Base-by-base conservation (phyloP, 2,329 filamentous ascomycete species). In the Lachnellula occidentalis region DNA sequence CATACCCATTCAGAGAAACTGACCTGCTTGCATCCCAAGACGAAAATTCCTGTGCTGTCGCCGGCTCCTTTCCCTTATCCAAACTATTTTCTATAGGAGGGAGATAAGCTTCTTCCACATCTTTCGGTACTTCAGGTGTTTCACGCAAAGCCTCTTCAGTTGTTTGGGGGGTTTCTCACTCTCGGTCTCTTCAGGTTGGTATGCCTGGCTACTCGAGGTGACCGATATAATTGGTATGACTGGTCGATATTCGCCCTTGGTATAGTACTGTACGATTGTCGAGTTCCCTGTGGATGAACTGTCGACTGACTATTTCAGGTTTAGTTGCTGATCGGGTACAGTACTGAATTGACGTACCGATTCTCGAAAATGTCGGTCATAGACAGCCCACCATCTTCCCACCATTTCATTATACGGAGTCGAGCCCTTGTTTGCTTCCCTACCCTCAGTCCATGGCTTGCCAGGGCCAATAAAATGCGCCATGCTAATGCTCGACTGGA, bases 381-480 rank as follows among this genome's bases (percentile, higher is more conserved):
- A 95, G 42, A 95, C 88, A 45, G 90, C 83, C 92, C 92, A 99
- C 94, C 94, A 99, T 66, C 84, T 82, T 56, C 84, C 86, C 42
- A 91, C 74, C 75, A 97, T 86, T 72, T 96, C 88, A 67, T 89
- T 85, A 69, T 92, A 95, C 0, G 87, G 85, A 2, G 79, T 79
- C 46, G 74, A 73, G 34, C 80, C 81, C 47, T 74, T 74, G 50
- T 76, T 74, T 8, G 77, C 74, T 47, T 78, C 68, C 61, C 85
- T 78, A 37, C 84, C 85, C 56, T 82, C 73, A 21, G 80, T 79
- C 94, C 94, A 99, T 0, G 94, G 94, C 74, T 99, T 99, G 53
- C 89, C 80, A 55, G 85, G 74, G 42, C 94, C 94, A 66, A 99
- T 97, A 72, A 96, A 99, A 73, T 99, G 94, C 24, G 95, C 86